Percentiles rank a stretch among this genome's conserved stretches.
Evolutionary conservation across 495 filamentous ascomycete species (phyloP).

Genomic region (Zalerion maritima): DNA sequence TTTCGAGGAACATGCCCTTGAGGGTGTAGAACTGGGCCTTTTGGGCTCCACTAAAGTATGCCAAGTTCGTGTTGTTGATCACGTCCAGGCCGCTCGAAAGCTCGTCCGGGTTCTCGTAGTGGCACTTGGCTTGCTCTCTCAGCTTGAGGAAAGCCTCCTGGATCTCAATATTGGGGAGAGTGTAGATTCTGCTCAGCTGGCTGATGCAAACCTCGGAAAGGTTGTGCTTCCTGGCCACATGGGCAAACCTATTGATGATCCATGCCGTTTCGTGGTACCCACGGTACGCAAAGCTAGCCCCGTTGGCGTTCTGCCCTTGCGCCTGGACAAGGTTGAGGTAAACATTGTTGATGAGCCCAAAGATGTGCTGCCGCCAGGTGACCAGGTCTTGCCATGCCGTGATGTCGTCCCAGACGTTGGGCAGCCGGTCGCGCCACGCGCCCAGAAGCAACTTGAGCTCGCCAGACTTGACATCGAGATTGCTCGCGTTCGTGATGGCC

Average conservation of each 20-base stretch:
- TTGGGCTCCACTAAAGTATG: constrained; percentile 89
- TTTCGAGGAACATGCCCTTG: constrained; percentile 98
- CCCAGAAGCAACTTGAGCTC: constrained; percentile 89
- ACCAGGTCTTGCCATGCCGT: constrained; percentile 98
- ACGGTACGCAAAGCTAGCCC: constrained; percentile 78
- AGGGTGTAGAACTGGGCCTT: constrained; percentile 98
- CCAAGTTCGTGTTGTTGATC: constrained; percentile 98
- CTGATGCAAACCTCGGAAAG: constrained; percentile 94
- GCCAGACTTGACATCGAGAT: constrained; percentile 85
- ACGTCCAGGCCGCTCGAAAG: constrained; percentile 88
- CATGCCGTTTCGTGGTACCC: constrained; percentile 98
- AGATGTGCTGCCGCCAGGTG: constrained; percentile 98
- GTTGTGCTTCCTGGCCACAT: constrained; percentile 93
- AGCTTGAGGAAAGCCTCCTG: constrained; percentile 98
- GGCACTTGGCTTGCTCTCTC: constrained; percentile 92
- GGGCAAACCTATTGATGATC: constrained; percentile 99
- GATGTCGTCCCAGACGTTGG: constrained; percentile 99
- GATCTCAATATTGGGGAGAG: constrained; percentile 96
- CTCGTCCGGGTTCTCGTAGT: constrained; percentile 89
- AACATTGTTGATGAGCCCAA: constrained; percentile 87
- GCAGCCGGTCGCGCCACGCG: constrained; percentile 89
- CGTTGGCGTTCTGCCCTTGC: constrained; percentile 65
- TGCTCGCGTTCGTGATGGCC: constrained; percentile 62
- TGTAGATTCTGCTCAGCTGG: constrained; percentile 95
- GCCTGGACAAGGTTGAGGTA: constrained; percentile 78